Evolutionary conservation across 176 grass and related monocot species (phyloP), one percentile per base, ranked within the genome.

Genomic region (Typha latifolia): DNA sequence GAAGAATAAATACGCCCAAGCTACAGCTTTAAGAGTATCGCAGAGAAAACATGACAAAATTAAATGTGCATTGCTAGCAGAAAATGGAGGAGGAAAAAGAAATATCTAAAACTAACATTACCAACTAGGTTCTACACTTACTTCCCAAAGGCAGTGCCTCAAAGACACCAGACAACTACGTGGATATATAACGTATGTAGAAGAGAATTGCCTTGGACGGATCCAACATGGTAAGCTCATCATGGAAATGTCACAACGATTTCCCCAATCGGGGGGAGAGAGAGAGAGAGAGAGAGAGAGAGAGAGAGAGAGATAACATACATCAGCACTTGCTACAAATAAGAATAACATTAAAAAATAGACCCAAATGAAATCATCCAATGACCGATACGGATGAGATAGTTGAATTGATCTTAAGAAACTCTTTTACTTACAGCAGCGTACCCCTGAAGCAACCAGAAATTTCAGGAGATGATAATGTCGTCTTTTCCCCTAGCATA

Each of bases 171-270:
- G 8, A 22, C 53, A 16, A 59, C 1, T 59, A 21, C 16, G 11
- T 59, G 22, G 16, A 59, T 59, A 59, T 59, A 59, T n/a, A 59
- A 59, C 9, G n/a, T 59, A 5, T 19, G 16, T 59, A 59, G 53
- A 4, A 59, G 20, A 59, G 16, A 76, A 73, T 83, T 75, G 94
- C 95, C 95, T 15, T 99, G 95, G 62, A 86, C 94, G 79, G 93
- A 94, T 16, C 89, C 89, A 0, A 99, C 62, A 82, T 99, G 95
- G 64, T 99, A 99, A 2, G 95, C 95, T 80, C 89, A 85, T 80
- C 89, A 85, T 73, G 95, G 95, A 81, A 99, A 99, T 1, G 95
- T 94, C 74, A 99, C 89, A 19, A 99, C 95, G 66, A 99, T 94
- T 67, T 99, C 95, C 27, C 95, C 95, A 56, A 29, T 29, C 27